Conservation (phyloP, 805 yeast species). For the Ogataea haglerorum region DNA sequence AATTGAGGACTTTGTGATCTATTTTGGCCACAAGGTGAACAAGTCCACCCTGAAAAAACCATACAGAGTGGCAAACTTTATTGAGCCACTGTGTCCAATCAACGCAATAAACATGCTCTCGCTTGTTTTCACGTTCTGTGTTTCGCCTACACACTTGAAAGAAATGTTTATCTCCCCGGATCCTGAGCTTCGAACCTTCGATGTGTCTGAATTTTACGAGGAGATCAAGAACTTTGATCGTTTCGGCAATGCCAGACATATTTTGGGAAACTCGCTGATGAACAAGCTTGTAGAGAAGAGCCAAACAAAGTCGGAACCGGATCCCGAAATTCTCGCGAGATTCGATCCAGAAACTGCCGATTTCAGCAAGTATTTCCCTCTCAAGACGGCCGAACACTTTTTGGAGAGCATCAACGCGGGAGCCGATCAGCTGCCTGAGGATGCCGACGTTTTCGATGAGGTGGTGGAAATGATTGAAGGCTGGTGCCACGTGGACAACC, state of each 20-base stretch:
- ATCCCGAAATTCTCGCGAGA: not conserved
- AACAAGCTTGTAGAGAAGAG: constrained; percentile 18
- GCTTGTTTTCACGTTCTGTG: constrained; percentile 29
- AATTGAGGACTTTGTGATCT: constrained; percentile 27
- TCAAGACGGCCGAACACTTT: constrained; percentile 17
- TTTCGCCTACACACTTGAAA: constrained; percentile 17
- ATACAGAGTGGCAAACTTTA: constrained; percentile 18
- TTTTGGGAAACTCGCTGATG: constrained; percentile 22
- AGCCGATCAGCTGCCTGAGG: constrained; percentile 22
- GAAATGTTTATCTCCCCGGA: constrained; percentile 23
- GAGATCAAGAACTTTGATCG: constrained; percentile 27
- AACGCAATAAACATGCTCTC: constrained; percentile 31
- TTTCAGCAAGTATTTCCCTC: constrained; percentile 13
- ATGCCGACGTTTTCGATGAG: constrained; percentile 28
- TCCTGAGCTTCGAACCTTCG: constrained; percentile 24
- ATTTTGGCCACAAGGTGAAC: constrained; percentile 27
- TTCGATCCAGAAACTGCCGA: not conserved
- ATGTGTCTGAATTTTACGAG: constrained; percentile 28
- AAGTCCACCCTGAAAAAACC: constrained; percentile 30
- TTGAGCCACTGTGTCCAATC: constrained; percentile 25
- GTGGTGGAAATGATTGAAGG: constrained; percentile 30
- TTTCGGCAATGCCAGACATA: constrained; percentile 22
- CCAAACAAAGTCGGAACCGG: not conserved
- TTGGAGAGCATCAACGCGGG: constrained; percentile 16
- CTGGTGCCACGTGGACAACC: constrained; percentile 24